A percentile compares a stretch with the other conserved stretches of the same genome.
Evolutionary conservation across 345 rosid genomes (phyloP).

Genomic region (Stellera chamaejasme): DNA sequence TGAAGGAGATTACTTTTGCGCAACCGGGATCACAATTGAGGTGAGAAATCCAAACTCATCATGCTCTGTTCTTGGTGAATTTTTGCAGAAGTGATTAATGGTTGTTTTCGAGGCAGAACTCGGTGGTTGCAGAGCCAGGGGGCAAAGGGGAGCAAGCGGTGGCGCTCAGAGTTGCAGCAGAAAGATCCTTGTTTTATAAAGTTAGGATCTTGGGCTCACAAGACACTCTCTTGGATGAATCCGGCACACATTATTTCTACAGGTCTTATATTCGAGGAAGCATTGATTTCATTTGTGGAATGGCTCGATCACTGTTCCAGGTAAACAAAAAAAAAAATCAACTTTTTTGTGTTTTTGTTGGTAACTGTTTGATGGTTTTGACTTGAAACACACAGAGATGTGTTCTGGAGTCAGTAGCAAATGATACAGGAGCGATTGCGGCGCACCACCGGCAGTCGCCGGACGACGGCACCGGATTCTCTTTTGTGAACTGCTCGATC

Average conservation of each 20-base stretch:
- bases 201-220: conserved; percentile 69
- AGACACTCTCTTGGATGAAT: conserved; percentile 81
- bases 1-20: conserved; percentile 72
- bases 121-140: conserved; percentile 61
- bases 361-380: too few species aligned
- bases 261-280: conserved; percentile 63
- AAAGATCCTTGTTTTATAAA: conserved; percentile 71
- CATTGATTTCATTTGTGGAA: conserved; percentile 82
- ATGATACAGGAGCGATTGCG: conserved; percentile 58
- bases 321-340: conserved; percentile 7
- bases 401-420: conserved; percentile 59
- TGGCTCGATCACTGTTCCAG: conserved; percentile 67
- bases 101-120: conserved; percentile 42
- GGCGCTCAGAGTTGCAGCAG: conserved; percentile 61
- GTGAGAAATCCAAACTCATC: conserved; percentile 14
- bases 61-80: not conserved
- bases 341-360: not conserved
- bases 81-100: not conserved
- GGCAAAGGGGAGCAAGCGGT: conserved; percentile 75
- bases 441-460: conserved; percentile 75
- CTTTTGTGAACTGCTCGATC: conserved; percentile 64
- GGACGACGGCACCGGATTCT: conserved; percentile 65
- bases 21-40: conserved; percentile 77
- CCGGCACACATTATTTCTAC: conserved; percentile 73
- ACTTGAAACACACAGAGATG: conserved; percentile 38